Evolutionary conservation across 176 grass and related monocot genomes (phyloP), one percentile per base, ranked within the genome.

Genomic region (Paspalum notatum): DNA sequence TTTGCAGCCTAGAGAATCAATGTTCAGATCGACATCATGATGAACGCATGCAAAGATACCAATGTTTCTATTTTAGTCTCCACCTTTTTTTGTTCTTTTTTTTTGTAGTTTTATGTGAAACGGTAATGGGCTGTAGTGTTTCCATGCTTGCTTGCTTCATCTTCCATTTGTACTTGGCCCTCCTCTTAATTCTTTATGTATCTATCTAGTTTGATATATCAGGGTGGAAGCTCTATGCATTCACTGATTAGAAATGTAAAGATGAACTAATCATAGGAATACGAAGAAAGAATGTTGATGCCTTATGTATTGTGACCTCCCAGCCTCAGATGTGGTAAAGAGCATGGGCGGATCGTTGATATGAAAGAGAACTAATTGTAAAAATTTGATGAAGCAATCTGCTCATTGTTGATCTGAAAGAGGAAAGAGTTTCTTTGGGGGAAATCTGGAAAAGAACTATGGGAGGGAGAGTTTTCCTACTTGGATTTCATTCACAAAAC

Each of bases 81-180:
- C 17, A 58, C 62, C 80, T 81, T 89, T 40, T 85, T 74, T 85
- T 77, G 40, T 77, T 85, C 26, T 85, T 89, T 89, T 6, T 6
- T 41, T 16, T 9, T 37, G 48, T 89, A 89, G 72, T 55, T 72
- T 39, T 78, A 46, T 55, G 68, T 46, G 47, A 62, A 54, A 69
- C 62, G 32, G n/a, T 59, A 75, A 39, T 21, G 62, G 68, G 76
- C 39, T 61, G 13, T 69, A 75, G 52, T 69, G 68, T 39, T 75
- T n/a, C 49, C 47, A 43, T 18, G 37, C 25, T 15, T 68, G 45
- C 42, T 65, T 80, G 10, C 40, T 56, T 76, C 14, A 38, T 80
- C 50, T 68, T 70, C 26, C 63, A 64, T 85, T 85, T 77, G 56
- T 66, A 65, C 77, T 64, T 82, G 58, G n/a, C 55, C 42, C 72